Base-by-base conservation (phyloP, 2,329 filamentous ascomycete species). In the Cordyceps militaris region DNA sequence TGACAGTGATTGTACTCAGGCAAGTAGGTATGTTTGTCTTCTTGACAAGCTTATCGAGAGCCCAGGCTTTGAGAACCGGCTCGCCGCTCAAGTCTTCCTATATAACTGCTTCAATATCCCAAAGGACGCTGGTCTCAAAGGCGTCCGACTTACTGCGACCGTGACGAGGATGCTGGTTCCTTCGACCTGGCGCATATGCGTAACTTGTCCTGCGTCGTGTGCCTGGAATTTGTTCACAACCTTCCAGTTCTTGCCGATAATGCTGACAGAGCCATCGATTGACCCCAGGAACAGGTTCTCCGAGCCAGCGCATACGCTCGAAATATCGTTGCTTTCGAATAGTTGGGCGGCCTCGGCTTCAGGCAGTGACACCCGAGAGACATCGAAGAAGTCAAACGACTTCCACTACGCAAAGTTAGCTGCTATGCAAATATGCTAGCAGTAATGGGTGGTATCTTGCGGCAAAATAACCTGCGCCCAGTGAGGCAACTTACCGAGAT, bases 381-480 rank as follows among this genome's bases (percentile, higher is more conserved):
- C 91, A 75, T 97, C 91, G 83, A 99, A 97, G 86, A 99, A 99
- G 81, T 96, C 92, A 79, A 99, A 99, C 66, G 88, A 87, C 88
- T 97, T 97, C 93, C 94, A 97, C 93, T 96, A 64, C 21, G 21
- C 11, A 36, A 7, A 3, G 38, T 57, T 38, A 57, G 47, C 36
- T 4, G 16, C 14, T 14, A 14, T 3, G n/a, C 34, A 23, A 10
- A 4, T 28, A 7, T 8, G 13, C 7, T 6, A 32, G 14, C 24
- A 11, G 13, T 1, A 16, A 3, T 10, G 28, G 3, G n/a, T n/a
- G 6, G 21, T 30, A 13, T 2, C 19, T 26, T 16, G 16, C 9
- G 14, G 1, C 2, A 0, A 13, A 56, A 2, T 11, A 32, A 32
- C 6, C 11, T 8, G n/a, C n/a, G 43, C 11, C 7, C 11, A 1